Conservation (phyloP, 163 green algal genomes). For the Chlorella variabilis region DNA sequence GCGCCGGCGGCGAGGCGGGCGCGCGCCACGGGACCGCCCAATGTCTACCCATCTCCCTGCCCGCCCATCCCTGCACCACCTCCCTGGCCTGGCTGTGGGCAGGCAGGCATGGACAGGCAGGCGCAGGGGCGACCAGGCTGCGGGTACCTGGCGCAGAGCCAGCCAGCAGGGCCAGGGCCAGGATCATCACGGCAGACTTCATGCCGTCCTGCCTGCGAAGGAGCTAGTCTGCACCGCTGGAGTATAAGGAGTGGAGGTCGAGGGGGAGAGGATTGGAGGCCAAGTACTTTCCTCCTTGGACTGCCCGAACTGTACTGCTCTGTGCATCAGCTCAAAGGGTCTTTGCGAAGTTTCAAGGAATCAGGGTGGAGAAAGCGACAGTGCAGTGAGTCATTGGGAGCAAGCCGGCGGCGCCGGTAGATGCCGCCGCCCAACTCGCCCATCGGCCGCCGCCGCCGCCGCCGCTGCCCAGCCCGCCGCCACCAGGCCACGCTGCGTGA, state of each 20-base stretch:
- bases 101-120: neutral
- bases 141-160: neutral
- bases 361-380: too few relatives aligned
- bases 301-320: too few relatives aligned
- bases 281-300: too few relatives aligned
- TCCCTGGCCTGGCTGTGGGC: too few relatives aligned
- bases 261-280: too few relatives aligned
- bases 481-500: neutral
- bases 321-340: too few relatives aligned
- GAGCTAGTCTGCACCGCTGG: neutral
- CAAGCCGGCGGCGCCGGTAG: too few relatives aligned
- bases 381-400: too few relatives aligned
- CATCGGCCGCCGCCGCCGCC: neutral
- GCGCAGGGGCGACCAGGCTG: neutral
- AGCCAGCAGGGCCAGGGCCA: neutral
- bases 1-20: too few relatives aligned
- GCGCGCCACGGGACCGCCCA: neutral
- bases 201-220: neutral
- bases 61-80: neutral
- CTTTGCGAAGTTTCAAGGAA: too few relatives aligned
- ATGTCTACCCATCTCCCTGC: too few relatives aligned
- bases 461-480: neutral
- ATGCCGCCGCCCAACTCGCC: neutral
- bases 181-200: neutral
- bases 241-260: neutral